Base-by-base conservation (phyloP, 768 basidiomycete genomes). In the Mycena crocata region DNA sequence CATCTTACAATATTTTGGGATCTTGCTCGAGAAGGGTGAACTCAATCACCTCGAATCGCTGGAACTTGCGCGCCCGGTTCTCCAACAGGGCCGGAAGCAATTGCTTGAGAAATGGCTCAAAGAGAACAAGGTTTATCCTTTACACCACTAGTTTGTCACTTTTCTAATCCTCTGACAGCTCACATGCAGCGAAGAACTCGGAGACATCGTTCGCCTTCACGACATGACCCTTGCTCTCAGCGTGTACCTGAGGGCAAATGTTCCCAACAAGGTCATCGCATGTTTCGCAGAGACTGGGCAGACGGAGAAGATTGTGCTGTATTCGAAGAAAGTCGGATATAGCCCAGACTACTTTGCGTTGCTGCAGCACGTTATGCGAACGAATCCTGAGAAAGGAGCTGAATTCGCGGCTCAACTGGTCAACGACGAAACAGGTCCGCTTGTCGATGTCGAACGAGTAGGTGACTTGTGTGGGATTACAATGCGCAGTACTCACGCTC, bases 261-360 rank as follows among this genome's bases (percentile, higher is more conserved):
- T 98, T 8, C 98, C 98, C 50, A 98, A 96, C 86, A 99, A 99
- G 83, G 97, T 98, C 75, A 90, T 98, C 63, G 98, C 98, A 5
- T 99, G 96, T 85, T 99, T 99, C 77, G 98, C 97, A 7, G 98
- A 99, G 83, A 95, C 95, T 0, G 98, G 97, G 21, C 98, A 99
- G 80, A 98, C 90, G 39, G 96, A 98, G 80, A 99, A 99, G 86
- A 99, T 99, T 66, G 87, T 99, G 21, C 82, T 99, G 3, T 99
- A 99, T 78, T 91, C 95, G 5, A 98, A 99, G 89, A 98, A 98
- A 77, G 97, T 99, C 64, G 92, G 90, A 31, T 96, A 98, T 76
- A 88, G 83, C 23, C 98, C 98, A 9, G 98, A 99, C 75, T 99
- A 95, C 80, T 91, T 93, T 40, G 87, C 90, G 14, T 87, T 99